These are phyloP conservation scores for Phialophora tarda DNA, from an alignment of 2,329 filamentous ascomycete genomes.

Conservation along the genomic window DNA sequence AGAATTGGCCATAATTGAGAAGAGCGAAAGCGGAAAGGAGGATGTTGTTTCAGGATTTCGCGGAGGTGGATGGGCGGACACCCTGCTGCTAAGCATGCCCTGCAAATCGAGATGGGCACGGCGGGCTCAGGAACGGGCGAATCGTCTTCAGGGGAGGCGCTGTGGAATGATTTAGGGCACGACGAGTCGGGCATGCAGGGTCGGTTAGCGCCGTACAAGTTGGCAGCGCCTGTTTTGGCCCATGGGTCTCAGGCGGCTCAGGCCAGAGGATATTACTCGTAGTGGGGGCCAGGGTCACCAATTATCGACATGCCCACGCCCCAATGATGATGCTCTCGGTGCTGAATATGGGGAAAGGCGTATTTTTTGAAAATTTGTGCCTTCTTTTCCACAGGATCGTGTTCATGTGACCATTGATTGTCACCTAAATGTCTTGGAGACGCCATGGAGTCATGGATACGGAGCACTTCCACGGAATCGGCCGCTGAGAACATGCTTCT, in stretches of 20 bases:
- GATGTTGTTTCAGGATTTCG: constrained; percentile 20
- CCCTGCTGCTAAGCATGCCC: constrained; percentile 2
- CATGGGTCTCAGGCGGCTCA: not conserved
- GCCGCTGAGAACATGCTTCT: not conserved
- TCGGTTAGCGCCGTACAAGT: constrained; percentile 9
- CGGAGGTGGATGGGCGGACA: constrained; percentile 7
- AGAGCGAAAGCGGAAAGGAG: constrained; percentile 23
- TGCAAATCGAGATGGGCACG: constrained; percentile 5
- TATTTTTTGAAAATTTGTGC: not conserved
- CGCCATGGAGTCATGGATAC: not conserved
- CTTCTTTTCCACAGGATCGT: not conserved
- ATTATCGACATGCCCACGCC: constrained; percentile 17
- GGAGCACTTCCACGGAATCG: not conserved
- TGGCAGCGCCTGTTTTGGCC: constrained; percentile 12
- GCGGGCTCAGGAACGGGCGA: constrained; percentile 16
- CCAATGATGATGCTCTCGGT: not conserved
- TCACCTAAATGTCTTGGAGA: not conserved
- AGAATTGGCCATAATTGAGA: constrained; percentile 21
- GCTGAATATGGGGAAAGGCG: constrained; percentile 9
- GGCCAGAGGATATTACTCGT: not conserved
- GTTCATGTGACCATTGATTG: not conserved
- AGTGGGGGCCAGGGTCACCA: constrained; percentile 6
- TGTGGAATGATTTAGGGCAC: not conserved
- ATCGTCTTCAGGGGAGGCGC: constrained; percentile 6
- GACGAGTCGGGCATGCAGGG: constrained; percentile 4